These are phyloP conservation scores for Tanacetum coccineum DNA, from an alignment of 129 eudicot species.

Conservation along the genomic window DNA sequence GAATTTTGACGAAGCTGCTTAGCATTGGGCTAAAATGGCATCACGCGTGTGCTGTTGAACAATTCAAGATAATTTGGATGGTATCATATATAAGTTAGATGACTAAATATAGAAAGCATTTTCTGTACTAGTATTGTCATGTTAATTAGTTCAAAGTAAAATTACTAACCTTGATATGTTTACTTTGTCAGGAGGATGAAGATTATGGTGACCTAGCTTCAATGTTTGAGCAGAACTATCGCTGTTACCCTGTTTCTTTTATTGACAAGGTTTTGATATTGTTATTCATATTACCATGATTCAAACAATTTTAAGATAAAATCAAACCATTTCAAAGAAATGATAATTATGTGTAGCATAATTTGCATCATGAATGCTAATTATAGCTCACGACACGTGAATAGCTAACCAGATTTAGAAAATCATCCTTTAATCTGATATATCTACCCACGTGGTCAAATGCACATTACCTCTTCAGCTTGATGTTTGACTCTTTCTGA, in stretches of 20 bases:
- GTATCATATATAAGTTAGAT: neutral
- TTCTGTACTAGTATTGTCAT: neutral
- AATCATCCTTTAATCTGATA: too few relatives aligned
- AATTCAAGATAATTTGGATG: neutral
- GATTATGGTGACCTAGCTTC: conserved; percentile 28
- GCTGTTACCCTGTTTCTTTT: conserved; percentile 73
- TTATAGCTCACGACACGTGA: neutral
- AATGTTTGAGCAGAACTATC: conserved; percentile 52
- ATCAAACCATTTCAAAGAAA: neutral
- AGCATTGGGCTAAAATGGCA: neutral
- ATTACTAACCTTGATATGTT: conserved; percentile 19
- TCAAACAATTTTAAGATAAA: neutral
- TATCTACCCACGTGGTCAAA: neutral
- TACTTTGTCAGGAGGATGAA: conserved; percentile 37
- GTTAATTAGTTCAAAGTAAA: conserved; percentile 3
- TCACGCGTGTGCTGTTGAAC: too few relatives aligned
- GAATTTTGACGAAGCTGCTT: neutral
- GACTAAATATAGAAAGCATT: neutral
- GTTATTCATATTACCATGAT: conserved; percentile 11
- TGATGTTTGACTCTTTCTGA: conserved; percentile 23
- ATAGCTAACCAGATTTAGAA: too few relatives aligned
- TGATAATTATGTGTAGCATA: neutral
- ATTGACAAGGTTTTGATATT: conserved; percentile 55
- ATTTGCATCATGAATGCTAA: conserved; percentile 1
- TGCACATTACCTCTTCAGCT: neutral